A percentile compares a stretch with the other conserved stretches of the same genome.
Evolutionary conservation across 805 yeast species (phyloP).

Genomic region (Wickerhamiella galacta): DNA sequence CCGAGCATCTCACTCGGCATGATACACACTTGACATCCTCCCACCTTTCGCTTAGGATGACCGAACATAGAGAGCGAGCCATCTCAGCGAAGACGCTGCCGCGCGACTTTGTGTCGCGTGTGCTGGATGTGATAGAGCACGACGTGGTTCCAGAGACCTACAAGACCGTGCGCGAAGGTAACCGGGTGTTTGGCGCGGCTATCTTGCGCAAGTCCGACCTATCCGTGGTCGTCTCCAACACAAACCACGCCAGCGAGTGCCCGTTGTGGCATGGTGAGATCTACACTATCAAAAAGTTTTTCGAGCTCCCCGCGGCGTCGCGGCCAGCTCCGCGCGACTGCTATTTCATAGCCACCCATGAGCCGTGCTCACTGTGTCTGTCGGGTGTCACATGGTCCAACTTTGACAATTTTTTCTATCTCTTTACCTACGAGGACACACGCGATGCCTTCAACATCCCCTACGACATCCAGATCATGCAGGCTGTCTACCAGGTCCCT

Average conservation of each 20-base stretch:
- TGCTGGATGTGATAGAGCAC: conserved; percentile 12
- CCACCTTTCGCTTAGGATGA: too few species aligned
- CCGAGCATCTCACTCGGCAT: too few species aligned
- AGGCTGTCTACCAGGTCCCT: conserved; percentile 9
- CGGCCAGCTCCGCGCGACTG: conserved; percentile 11
- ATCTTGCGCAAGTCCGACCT: conserved; percentile 11
- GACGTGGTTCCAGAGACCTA: conserved; percentile 11
- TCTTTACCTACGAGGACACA: conserved; percentile 13
- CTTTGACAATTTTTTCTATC: conserved; percentile 14
- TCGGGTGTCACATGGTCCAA: conserved; percentile 15
- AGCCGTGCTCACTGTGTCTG: conserved; percentile 15
- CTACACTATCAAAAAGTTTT: conserved; percentile 10
- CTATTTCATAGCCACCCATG: conserved; percentile 14
- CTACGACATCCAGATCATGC: conserved; percentile 11
- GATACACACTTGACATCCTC: too few species aligned
- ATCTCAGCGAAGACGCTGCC: too few species aligned
- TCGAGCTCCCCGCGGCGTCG: conserved; percentile 4
- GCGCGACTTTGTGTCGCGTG: conserved; percentile 4
- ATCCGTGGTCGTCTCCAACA: conserved; percentile 10
- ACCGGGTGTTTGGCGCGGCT: conserved; percentile 14
- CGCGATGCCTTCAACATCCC: conserved; percentile 9
- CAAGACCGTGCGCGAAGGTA: conserved; percentile 9
- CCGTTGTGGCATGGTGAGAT: conserved; percentile 15
- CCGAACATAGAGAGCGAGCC: too few species aligned
- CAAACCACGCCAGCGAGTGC: conserved; percentile 10